Conservation (phyloP, 2,329 filamentous ascomycete genomes). For the Trichoderma asperellum region DNA sequence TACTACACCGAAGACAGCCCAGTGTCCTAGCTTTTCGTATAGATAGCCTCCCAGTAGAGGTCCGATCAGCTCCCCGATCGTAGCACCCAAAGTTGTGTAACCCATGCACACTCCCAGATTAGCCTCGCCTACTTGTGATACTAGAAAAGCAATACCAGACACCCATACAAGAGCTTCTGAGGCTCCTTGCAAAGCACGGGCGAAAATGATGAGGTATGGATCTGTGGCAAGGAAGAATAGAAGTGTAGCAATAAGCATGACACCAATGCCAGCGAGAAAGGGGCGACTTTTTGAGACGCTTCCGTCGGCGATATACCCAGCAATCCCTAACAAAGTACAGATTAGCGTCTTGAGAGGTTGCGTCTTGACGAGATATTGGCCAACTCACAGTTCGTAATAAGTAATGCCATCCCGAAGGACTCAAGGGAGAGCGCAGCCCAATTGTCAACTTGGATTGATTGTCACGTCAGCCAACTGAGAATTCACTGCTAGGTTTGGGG, state of each 20-base stretch:
- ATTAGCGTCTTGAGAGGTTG: background rate
- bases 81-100: constrained; percentile 24
- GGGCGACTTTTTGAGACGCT: constrained; percentile 26
- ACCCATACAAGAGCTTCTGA: constrained; percentile 28
- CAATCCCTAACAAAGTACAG: constrained; percentile 10
- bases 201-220: constrained; percentile 25
- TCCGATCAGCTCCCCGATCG: constrained; percentile 25
- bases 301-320: constrained; percentile 25
- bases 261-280: constrained; percentile 18
- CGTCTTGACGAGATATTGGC: background rate
- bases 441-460: constrained; percentile 12
- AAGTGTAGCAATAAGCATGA: constrained; percentile 26
- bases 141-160: constrained; percentile 25
- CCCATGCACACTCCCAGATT: constrained; percentile 27
- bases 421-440: constrained; percentile 27
- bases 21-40: constrained; percentile 25
- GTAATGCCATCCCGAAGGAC: constrained; percentile 25
- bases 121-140: constrained; percentile 25
- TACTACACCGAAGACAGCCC: constrained; percentile 24
- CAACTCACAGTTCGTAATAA: constrained; percentile 22
- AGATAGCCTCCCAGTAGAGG: constrained; percentile 23
- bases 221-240: constrained; percentile 25
- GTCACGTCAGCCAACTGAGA: background rate
- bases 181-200: constrained; percentile 23
- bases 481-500: background rate